These are phyloP conservation scores for Fusarium praegraminearum DNA, from an alignment of 2,329 filamentous ascomycete species.

Conservation along the genomic window DNA sequence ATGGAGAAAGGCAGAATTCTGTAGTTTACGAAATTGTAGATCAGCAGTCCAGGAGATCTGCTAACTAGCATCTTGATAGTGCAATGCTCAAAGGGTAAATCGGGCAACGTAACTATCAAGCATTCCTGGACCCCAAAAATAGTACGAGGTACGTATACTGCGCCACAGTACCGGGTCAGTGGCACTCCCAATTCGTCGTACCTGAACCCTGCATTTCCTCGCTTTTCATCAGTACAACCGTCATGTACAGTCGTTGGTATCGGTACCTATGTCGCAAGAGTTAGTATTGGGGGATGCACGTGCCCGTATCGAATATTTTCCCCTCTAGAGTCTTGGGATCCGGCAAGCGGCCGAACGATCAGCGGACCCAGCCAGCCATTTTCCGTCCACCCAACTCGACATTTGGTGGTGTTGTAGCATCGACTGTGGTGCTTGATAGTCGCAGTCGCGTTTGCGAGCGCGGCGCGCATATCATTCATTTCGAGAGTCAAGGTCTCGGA, in stretches of 20 bases:
- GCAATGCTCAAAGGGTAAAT: background rate
- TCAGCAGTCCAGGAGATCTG: slow-evolving; percentile 19
- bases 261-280: slow-evolving; percentile 41
- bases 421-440: slow-evolving; percentile 23
- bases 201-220: slow-evolving; percentile 33
- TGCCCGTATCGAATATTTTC: slow-evolving; percentile 35
- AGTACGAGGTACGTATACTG: slow-evolving; percentile 32
- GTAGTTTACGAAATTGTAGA: slow-evolving; percentile 11
- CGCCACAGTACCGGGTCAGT: slow-evolving; percentile 35
- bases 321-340: slow-evolving; percentile 13
- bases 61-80: slow-evolving; percentile 2
- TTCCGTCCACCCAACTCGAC: slow-evolving; percentile 10
- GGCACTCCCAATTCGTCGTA: slow-evolving; percentile 22
- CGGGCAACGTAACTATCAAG: slow-evolving; percentile 9
- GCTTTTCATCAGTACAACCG: slow-evolving; percentile 33
- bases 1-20: slow-evolving; percentile 35
- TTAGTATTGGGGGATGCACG: slow-evolving; percentile 25
- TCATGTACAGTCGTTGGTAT: slow-evolving; percentile 32
- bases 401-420: slow-evolving; percentile 14
- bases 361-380: slow-evolving; percentile 34
- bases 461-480: slow-evolving; percentile 30
- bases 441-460: slow-evolving; percentile 36
- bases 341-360: slow-evolving; percentile 40
- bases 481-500: slow-evolving; percentile 24
- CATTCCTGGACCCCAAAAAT: slow-evolving; percentile 44